These are phyloP conservation scores for Acorus gramineus DNA, from an alignment of 106 monocot species.

Conservation along the genomic window DNA sequence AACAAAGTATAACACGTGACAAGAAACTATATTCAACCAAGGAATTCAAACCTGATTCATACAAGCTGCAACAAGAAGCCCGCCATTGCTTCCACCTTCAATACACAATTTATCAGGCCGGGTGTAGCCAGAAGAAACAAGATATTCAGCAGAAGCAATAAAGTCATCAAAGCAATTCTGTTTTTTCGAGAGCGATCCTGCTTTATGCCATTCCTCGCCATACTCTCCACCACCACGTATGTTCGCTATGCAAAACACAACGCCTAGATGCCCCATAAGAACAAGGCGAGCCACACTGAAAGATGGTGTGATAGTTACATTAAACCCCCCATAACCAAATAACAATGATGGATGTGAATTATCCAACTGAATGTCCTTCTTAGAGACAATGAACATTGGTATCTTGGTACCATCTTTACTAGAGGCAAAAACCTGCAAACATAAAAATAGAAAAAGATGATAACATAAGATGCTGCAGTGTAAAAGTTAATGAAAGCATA, in stretches of 20 bases:
- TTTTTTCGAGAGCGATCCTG: conserved; percentile 75
- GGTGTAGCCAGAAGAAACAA: conserved; percentile 70
- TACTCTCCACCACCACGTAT: conserved; percentile 98
- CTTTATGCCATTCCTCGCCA: conserved; percentile 97
- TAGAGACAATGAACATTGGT: conserved; percentile 87
- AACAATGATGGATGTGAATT: conserved; percentile 74
- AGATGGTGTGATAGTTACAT: conserved; percentile 64
- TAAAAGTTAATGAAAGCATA: no score
- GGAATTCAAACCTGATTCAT: conserved; percentile 62
- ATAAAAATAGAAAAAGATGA: no score
- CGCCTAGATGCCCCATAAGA: conserved; percentile 55
- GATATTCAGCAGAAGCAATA: conserved; percentile 71
- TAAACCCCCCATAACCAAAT: conserved; percentile 97
- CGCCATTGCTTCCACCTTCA: conserved; percentile 98
- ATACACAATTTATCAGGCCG: conserved; percentile 56
- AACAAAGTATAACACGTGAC: no score
- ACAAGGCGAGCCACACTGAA: conserved; percentile 55
- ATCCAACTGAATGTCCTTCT: conserved; percentile 60
- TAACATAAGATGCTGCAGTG: no score
- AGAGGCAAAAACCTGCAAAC: conserved; percentile 56
- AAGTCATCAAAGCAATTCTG: conserved; percentile 99
- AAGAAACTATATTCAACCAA: no score
- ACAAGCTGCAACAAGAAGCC: conserved; percentile 88
- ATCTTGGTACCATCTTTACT: conserved; percentile 88
- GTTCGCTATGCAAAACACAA: conserved; percentile 71